Conservation (phyloP, 208 protist genomes). For the Trypanosoma avium region DNA sequence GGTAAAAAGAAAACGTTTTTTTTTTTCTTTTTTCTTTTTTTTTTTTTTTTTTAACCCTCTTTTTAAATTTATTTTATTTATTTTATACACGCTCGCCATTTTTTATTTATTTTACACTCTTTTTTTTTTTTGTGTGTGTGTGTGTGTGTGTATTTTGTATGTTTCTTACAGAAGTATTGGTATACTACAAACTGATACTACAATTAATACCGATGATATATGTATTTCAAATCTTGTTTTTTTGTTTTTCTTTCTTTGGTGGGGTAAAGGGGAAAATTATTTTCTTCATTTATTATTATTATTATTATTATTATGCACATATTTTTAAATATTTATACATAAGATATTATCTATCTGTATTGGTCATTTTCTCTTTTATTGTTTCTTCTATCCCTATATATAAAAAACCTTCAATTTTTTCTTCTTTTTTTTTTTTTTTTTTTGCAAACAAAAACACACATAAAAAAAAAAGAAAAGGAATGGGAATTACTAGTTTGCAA, state of each 20-base stretch:
- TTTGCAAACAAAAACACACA: too few relatives aligned
- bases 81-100: not conserved
- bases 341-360: too few relatives aligned
- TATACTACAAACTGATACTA: too few relatives aligned
- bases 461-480: not conserved
- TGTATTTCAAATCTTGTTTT: too few relatives aligned
- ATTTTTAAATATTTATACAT: too few relatives aligned
- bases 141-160: not conserved
- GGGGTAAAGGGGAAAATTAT: too few relatives aligned
- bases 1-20: not conserved
- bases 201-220: too few relatives aligned
- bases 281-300: too few relatives aligned
- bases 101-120: not conserved
- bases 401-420: not conserved
- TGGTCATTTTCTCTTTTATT: not conserved
- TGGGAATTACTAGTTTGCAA: not conserved
- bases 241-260: too few relatives aligned
- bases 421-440: constrained; percentile 30
- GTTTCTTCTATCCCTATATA: not conserved
- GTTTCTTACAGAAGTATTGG: too few relatives aligned
- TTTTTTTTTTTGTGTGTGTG: constrained; percentile 15
- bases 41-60: constrained; percentile 4
- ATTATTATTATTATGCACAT: too few relatives aligned
- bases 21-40: constrained; percentile 25
- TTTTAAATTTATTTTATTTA: constrained; percentile 18